phyloP scores from a whole-genome alignment of 2,329 filamentous ascomycete species.

The Penicillium paneum region DNA sequence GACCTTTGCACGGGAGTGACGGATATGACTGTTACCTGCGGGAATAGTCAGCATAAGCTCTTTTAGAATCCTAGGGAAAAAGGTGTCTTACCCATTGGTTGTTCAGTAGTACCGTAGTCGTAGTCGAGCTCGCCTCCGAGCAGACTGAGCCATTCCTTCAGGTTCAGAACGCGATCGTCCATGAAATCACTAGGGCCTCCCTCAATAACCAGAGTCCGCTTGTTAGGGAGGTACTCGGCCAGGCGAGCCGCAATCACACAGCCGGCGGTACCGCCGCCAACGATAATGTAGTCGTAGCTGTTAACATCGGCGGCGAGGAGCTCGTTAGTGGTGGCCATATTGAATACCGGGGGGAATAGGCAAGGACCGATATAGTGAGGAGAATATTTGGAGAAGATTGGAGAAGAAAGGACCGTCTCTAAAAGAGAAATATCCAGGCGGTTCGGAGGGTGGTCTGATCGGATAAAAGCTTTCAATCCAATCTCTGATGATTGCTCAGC shows the following conservation, averaged over 20 bases:
- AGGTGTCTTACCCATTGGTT: conserved; percentile 64
- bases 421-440: neutral
- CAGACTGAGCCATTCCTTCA: conserved; percentile 82
- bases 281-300: conserved; percentile 78
- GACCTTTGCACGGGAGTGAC: conserved; percentile 88
- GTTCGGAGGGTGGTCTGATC: conserved; percentile 11
- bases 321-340: conserved; percentile 63
- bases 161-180: conserved; percentile 79
- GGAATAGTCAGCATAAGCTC: conserved; percentile 7
- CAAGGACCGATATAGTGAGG: neutral
- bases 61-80: neutral
- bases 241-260: conserved; percentile 79
- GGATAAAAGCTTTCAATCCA: conserved; percentile 2
- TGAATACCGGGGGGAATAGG: conserved; percentile 25
- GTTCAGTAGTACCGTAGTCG: conserved; percentile 84
- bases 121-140: conserved; percentile 87
- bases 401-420: neutral
- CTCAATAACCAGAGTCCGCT: conserved; percentile 79
- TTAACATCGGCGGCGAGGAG: conserved; percentile 62
- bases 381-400: conserved; percentile 7
- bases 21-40: conserved; percentile 81
- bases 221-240: conserved; percentile 77
- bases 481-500: conserved; percentile 9
- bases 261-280: conserved; percentile 81
- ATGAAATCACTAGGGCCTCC: conserved; percentile 85